phyloP scores from a whole-genome alignment of 1,284 basidiomycete genomes.

The Ceratobasidium sp. region DNA sequence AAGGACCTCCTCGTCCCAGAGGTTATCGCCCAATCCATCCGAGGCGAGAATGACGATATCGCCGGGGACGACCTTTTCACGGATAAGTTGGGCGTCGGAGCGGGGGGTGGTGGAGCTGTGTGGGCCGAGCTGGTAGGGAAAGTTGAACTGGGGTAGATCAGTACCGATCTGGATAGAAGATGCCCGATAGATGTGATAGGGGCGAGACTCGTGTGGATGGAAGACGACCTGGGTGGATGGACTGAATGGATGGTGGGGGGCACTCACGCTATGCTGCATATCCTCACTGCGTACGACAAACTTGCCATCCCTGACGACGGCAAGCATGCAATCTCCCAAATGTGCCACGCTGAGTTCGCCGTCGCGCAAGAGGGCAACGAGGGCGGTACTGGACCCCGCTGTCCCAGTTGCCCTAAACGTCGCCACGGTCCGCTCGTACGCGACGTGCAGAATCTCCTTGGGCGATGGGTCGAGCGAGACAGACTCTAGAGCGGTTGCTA shows the following conservation, averaged over 20 bases:
- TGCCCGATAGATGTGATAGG: conserved; percentile 3
- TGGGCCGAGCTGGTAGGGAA: conserved; percentile 87
- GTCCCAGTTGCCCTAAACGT: conserved; percentile 51
- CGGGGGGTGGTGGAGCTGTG: conserved; percentile 70
- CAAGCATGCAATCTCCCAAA: conserved; percentile 89
- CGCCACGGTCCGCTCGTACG: conserved; percentile 54
- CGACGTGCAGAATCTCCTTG: conserved; percentile 61
- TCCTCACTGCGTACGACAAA: conserved; percentile 89
- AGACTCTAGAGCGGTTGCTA: conserved; percentile 1
- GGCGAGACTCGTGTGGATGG: background rate
- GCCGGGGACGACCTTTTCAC: conserved; percentile 79
- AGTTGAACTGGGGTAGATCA: conserved; percentile 72
- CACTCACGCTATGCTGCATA: conserved; percentile 85
- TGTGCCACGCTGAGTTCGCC: conserved; percentile 89
- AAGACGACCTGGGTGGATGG: too few species aligned
- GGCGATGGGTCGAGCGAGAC: conserved; percentile 52
- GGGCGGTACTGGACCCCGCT: conserved; percentile 59
- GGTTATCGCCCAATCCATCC: conserved; percentile 92
- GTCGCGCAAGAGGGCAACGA: conserved; percentile 62
- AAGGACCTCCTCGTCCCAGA: conserved; percentile 94
- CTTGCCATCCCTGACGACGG: conserved; percentile 78
- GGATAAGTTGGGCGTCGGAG: conserved; percentile 74
- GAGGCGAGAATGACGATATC: conserved; percentile 90
- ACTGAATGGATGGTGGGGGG: conserved; percentile 2
- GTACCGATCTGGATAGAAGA: background rate